Evolutionary conservation across 2,329 filamentous ascomycete species (phyloP).

Genomic region (Talaromyces marneffei): DNA sequence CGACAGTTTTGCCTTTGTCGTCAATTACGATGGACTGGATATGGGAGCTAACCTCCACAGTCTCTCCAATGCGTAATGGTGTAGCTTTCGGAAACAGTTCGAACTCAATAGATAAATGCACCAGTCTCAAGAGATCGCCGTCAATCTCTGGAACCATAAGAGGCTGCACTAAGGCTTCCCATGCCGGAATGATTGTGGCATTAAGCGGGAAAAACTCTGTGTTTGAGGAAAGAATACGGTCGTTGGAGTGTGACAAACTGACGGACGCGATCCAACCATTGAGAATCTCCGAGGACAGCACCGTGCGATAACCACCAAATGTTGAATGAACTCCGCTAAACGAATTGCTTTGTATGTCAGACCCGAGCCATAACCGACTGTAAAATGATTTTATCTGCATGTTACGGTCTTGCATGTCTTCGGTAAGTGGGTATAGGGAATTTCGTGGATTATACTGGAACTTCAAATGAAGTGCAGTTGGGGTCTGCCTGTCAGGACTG

Average conservation of each 20-base stretch:
- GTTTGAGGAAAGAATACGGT: not conserved
- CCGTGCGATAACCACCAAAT: constrained; percentile 2
- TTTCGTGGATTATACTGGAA: not conserved
- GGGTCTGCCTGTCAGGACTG: not conserved
- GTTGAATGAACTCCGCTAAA: not conserved
- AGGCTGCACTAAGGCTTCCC: constrained; percentile 98
- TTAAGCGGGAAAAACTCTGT: constrained; percentile 42
- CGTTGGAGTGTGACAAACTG: not conserved
- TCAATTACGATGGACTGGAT: not conserved
- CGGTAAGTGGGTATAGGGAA: not conserved
- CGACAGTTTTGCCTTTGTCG: not conserved
- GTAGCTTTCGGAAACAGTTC: constrained; percentile 94
- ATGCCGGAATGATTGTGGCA: constrained; percentile 94
- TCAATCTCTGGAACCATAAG: constrained; percentile 77
- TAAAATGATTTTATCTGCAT: constrained; percentile 3
- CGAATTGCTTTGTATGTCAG: not conserved
- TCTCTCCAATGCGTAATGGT: constrained; percentile 40
- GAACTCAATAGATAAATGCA: constrained; percentile 95
- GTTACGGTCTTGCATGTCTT: not conserved
- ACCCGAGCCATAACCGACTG: not conserved
- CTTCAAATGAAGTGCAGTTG: not conserved
- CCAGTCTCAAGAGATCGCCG: constrained; percentile 89
- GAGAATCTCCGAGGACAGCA: not conserved
- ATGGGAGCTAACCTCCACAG: not conserved
- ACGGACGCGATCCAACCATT: not conserved